A percentile compares a stretch with the other conserved stretches of the same genome.
These are phyloP conservation scores for Pseudogymnoascus sp. DNA, from an alignment of 2,329 filamentous ascomycete genomes.

Conservation along the genomic window DNA sequence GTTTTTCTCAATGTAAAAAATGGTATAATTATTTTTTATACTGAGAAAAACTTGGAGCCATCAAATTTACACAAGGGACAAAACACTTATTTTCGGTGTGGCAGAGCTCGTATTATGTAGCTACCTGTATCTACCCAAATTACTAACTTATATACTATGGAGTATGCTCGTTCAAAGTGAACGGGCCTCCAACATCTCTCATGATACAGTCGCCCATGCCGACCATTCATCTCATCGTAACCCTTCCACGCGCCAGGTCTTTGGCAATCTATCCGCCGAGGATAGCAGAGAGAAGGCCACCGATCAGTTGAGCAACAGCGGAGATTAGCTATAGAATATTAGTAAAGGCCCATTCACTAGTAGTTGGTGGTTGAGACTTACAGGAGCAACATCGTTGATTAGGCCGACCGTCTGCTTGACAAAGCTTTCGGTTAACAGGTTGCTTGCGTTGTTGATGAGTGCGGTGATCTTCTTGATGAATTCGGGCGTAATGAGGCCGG, in stretches of 20 bases:
- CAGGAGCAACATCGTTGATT: background rate
- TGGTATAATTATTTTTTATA: no score
- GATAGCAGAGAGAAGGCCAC: background rate
- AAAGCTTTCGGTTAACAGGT: background rate
- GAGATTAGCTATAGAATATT: background rate
- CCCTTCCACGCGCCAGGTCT: background rate
- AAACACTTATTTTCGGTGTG: background rate
- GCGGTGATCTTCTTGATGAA: conserved; percentile 1
- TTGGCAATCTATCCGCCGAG: background rate
- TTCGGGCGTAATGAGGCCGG: background rate
- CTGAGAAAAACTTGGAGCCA: no score
- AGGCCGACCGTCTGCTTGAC: background rate
- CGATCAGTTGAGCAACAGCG: background rate
- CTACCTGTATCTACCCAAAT: background rate
- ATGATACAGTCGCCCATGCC: background rate
- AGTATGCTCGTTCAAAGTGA: background rate
- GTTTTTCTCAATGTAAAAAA: no score
- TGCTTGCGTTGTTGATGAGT: conserved; percentile 2
- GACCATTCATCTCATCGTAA: background rate
- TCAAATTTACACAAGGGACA: no score
- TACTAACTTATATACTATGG: conserved; percentile 4
- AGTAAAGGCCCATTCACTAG: background rate
- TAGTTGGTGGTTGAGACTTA: background rate
- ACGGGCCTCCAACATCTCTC: background rate
- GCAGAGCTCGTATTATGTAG: background rate